Conservation (phyloP, 1,284 basidiomycete genomes). For the Pseudozyma tsukubaensis region DNA sequence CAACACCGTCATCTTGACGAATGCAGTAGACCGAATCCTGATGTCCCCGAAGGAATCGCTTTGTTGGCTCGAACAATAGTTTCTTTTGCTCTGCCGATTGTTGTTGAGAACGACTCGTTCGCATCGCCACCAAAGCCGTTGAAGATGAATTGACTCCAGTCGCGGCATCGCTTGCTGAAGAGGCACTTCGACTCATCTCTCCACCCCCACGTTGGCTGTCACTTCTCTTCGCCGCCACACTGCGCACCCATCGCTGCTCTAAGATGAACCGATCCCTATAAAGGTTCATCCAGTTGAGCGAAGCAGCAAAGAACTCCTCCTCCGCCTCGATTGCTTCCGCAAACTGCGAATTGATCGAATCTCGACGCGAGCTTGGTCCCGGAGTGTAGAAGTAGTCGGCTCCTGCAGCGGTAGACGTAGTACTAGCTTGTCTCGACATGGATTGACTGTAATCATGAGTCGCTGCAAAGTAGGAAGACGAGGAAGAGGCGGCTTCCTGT, state of each 20-base stretch:
- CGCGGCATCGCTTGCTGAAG: conserved; percentile 1
- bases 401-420: conserved; percentile 5
- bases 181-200: conserved; percentile 13
- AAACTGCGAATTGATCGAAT: conserved; percentile 19
- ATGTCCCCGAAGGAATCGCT: conserved; percentile 49
- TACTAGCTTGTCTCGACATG: conserved; percentile 24
- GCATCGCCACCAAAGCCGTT: background rate
- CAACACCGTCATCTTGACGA: conserved; percentile 48
- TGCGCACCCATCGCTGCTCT: conserved; percentile 41
- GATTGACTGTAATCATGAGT: background rate
- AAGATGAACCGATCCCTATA: conserved; percentile 36
- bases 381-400: background rate
- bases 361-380: conserved; percentile 6
- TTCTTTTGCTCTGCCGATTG: background rate
- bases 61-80: conserved; percentile 32
- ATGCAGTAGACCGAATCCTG: conserved; percentile 59
- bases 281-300: conserved; percentile 38
- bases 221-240: conserved; percentile 1
- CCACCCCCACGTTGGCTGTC: background rate
- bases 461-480: conserved; percentile 11
- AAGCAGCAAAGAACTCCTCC: conserved; percentile 40
- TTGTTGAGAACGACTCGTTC: background rate
- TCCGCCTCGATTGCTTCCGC: conserved; percentile 36
- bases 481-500: conserved; percentile 20
- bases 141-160: background rate